Base-by-base conservation (phyloP, 495 filamentous ascomycete species). In the Pyronema domesticum region DNA sequence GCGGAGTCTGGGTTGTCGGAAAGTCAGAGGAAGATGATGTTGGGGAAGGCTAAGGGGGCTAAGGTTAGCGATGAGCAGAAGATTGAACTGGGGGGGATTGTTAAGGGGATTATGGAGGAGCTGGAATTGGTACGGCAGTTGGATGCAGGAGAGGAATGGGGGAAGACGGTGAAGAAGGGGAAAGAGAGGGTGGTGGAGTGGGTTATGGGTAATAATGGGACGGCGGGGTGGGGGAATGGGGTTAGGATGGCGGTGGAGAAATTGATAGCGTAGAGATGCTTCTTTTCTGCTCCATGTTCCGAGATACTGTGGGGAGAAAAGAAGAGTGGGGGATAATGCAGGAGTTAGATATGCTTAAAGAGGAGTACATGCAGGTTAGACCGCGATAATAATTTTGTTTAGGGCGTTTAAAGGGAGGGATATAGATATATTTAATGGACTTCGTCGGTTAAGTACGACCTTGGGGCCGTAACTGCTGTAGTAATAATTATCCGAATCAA, bases 221-320 rank as follows among this genome's bases (percentile, higher is more conserved):
- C 62, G 6, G 62, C 58, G 13, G 59, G 62, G 7, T 65, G 63
- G 63, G 63, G 59, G 6, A 55, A 46, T 1, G 56, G 48, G 37
- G 40, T 65, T 0, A 65, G 63, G 44, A 58, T 54, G 15, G 56
- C 55, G 2, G 59, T 65, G 11, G 63, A 65, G 49, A 30, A 19
- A 10, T 30, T 30, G 23, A 30, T 30, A 30, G 23, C 23, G 5
- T 30, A 30, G 5, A 5, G 2, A 5, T 30, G 23, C 23, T 30
- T 30, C 23, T 30, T 30, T 30, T 30, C 23, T 30, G 23, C 23
- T 30, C 23, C 23, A 30, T 30, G 2, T 30, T 30, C 5, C 2
- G 23, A 30, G 23, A 30, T 30, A 30, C 5, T 30, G 23, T 30
- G 23, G 23, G 23, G 23, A 5, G 23, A 30, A 5, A 2, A 30